A percentile compares a stretch with the other conserved stretches of the same genome.
Evolutionary conservation across 148 eudicot species (phyloP).

Genomic region (Dysphania ambrosioides): DNA sequence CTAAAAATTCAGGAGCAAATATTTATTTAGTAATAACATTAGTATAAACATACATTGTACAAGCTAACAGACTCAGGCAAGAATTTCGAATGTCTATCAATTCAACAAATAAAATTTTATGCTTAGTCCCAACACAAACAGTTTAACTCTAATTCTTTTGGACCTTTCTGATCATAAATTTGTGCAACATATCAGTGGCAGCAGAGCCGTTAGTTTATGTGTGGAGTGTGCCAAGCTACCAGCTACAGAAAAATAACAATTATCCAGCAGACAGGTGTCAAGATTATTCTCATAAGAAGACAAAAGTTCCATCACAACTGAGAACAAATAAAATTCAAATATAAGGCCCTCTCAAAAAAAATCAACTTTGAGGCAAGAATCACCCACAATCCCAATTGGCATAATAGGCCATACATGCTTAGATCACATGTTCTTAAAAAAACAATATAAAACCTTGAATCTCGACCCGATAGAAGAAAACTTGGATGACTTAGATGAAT

Average conservation of each 20-base stretch:
- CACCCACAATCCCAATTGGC: background rate
- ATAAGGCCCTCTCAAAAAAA: too few relatives aligned
- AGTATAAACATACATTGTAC: background rate
- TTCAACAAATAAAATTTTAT: too few relatives aligned
- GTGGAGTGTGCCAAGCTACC: background rate
- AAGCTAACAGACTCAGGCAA: too few relatives aligned
- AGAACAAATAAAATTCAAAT: too few relatives aligned
- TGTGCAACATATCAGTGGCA: background rate
- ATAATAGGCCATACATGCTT: too few relatives aligned
- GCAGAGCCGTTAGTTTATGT: background rate
- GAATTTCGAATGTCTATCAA: too few relatives aligned
- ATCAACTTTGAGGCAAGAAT: too few relatives aligned
- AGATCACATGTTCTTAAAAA: background rate
- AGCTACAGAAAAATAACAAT: too few relatives aligned
- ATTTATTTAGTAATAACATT: background rate
- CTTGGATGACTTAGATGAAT: slow-evolving; percentile 86
- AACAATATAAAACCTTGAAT: slow-evolving; percentile 64
- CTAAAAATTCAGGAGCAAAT: background rate
- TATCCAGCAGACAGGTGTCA: too few relatives aligned
- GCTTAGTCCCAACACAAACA: background rate
- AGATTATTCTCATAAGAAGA: too few relatives aligned
- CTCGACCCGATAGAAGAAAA: slow-evolving; percentile 96
- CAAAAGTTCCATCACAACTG: too few relatives aligned
- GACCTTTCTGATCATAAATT: background rate
- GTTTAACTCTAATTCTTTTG: too few relatives aligned